Conservation (phyloP, 1,284 basidiomycete genomes). For the Cutaneotrichosporon dermatis region DNA sequence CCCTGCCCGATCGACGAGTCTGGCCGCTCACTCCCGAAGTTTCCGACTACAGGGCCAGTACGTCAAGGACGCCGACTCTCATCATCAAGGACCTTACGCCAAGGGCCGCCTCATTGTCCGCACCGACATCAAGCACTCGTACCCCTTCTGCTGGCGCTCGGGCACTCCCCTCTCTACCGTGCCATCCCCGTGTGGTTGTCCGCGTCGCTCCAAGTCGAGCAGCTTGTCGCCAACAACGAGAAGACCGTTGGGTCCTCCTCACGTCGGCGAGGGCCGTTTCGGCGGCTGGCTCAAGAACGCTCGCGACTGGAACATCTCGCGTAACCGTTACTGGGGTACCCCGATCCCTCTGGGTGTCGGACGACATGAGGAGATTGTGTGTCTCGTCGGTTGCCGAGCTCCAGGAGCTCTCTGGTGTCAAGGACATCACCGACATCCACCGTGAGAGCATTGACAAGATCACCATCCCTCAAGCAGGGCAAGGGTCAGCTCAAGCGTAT, state of each 20-base stretch:
- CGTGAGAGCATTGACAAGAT: constrained; percentile 93
- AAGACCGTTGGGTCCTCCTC: constrained; percentile 91
- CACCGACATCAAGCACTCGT: constrained; percentile 80
- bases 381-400: constrained; percentile 86
- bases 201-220: constrained; percentile 77
- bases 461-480: constrained; percentile 87
- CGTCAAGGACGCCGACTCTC: constrained; percentile 93
- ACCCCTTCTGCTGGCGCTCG: constrained; percentile 98
- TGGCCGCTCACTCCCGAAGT: constrained; percentile 81
- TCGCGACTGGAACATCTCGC: constrained; percentile 97
- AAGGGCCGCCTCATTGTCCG: constrained; percentile 86
- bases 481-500: constrained; percentile 86
- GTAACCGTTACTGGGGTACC: constrained; percentile 99
- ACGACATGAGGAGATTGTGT: constrained; percentile 90
- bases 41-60: constrained; percentile 81
- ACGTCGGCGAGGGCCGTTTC: constrained; percentile 87
- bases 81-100: constrained; percentile 89
- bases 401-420: constrained; percentile 78
- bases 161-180: constrained; percentile 94
- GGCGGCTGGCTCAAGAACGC: constrained; percentile 97
- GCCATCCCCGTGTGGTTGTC: constrained; percentile 97
- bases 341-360: constrained; percentile 95
- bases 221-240: constrained; percentile 86
- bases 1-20: constrained; percentile 92
- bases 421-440: constrained; percentile 86